Conservation (phyloP, 345 rosid species). For the Lumnitzera racemosa region DNA sequence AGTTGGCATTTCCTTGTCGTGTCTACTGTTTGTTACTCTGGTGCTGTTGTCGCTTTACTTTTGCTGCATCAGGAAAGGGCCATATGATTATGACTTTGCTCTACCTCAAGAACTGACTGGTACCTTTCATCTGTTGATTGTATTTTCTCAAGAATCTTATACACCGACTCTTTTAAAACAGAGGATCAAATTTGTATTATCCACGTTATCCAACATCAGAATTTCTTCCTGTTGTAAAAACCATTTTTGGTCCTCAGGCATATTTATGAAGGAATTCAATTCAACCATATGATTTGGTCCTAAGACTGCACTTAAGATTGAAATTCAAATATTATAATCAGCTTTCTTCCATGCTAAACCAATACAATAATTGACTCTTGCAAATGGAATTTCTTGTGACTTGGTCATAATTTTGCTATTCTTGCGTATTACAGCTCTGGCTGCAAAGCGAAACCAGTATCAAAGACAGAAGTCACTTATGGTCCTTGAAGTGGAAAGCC, state of each 20-base stretch:
- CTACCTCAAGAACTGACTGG: constrained; percentile 86
- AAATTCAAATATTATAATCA: too few relatives aligned
- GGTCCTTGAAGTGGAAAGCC: constrained; percentile 42
- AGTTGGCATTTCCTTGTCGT: constrained; percentile 58
- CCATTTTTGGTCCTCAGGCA: too few relatives aligned
- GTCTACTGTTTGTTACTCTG: constrained; percentile 31
- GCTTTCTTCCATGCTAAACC: too few relatives aligned
- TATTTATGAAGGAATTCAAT: too few relatives aligned
- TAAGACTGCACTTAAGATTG: too few relatives aligned
- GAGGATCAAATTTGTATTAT: too few relatives aligned
- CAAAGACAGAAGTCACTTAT: constrained; percentile 44
- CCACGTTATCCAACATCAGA: too few relatives aligned
- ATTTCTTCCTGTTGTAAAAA: too few relatives aligned
- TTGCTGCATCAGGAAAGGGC: constrained; percentile 58
- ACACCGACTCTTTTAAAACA: too few relatives aligned
- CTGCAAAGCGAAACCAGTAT: constrained; percentile 38
- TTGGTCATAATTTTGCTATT: not conserved
- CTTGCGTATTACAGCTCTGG: constrained; percentile 26
- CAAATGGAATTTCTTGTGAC: not conserved
- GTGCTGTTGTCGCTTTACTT: constrained; percentile 40
- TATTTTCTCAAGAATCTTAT: not conserved
- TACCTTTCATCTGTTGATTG: constrained; percentile 3
- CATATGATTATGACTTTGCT: constrained; percentile 84
- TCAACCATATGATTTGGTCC: too few relatives aligned
- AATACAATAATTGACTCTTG: too few relatives aligned